phyloP scores from a whole-genome alignment of 2,329 filamentous ascomycete species.

The Dactylellina cionopaga region DNA sequence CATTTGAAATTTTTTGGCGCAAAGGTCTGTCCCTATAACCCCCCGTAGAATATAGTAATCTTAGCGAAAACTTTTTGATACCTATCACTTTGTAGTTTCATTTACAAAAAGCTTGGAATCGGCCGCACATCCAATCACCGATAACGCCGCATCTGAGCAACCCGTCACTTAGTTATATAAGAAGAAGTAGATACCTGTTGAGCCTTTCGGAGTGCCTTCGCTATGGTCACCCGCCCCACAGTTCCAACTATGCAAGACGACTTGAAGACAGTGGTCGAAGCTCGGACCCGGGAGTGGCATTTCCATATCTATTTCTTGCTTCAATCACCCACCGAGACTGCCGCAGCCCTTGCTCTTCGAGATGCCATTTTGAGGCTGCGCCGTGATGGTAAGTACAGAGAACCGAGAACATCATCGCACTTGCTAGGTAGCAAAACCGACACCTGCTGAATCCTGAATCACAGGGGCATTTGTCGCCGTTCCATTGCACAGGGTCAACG shows the following conservation, averaged over 20 bases:
- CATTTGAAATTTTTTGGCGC: too few relatives aligned
- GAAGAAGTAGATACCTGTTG: background rate
- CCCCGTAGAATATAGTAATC: too few relatives aligned
- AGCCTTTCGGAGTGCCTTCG: background rate
- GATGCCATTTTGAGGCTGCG: constrained; percentile 59
- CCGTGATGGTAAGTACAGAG: constrained; percentile 57
- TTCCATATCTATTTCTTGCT: constrained; percentile 60
- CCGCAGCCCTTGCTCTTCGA: constrained; percentile 59
- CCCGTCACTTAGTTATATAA: background rate
- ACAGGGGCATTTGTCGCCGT: constrained; percentile 60
- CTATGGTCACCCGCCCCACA: constrained; percentile 20
- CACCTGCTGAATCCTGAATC: background rate
- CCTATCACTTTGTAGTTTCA: too few relatives aligned
- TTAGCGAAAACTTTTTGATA: too few relatives aligned
- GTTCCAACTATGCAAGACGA: constrained; percentile 1
- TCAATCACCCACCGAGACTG: constrained; percentile 58
- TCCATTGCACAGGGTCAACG: constrained; percentile 59
- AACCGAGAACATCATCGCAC: background rate
- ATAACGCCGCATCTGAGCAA: background rate
- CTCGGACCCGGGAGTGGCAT: constrained; percentile 56
- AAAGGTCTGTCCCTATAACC: too few relatives aligned
- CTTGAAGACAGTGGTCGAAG: constrained; percentile 13
- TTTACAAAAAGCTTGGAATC: too few relatives aligned
- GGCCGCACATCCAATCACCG: background rate
- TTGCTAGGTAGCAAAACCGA: background rate